phyloP scores from a whole-genome alignment of 2,329 filamentous ascomycete genomes.

The Cercospora janseana region DNA sequence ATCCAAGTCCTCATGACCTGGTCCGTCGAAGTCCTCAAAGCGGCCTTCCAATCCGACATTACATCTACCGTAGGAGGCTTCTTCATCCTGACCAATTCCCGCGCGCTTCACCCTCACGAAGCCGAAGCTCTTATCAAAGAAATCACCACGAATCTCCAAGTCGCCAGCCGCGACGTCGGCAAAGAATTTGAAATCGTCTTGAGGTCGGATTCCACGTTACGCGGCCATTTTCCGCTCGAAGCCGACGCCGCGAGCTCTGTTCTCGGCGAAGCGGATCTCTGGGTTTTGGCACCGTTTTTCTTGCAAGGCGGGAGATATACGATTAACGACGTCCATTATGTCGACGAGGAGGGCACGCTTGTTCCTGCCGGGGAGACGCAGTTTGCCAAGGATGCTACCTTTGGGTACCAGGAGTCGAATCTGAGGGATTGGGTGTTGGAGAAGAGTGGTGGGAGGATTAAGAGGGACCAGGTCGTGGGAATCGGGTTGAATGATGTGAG shows the following conservation, averaged over 20 bases:
- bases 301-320: conserved; percentile 59
- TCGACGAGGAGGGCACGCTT: conserved; percentile 51
- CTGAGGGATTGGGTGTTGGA: conserved; percentile 55
- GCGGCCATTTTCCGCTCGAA: conserved; percentile 58
- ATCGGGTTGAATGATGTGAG: conserved; percentile 52
- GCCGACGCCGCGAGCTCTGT: conserved; percentile 53
- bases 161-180: conserved; percentile 43
- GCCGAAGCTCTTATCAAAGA: conserved; percentile 50
- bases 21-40: conserved; percentile 46
- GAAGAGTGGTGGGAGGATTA: conserved; percentile 50
- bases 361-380: conserved; percentile 55
- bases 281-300: conserved; percentile 60
- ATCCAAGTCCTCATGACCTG: conserved; percentile 57
- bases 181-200: conserved; percentile 56
- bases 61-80: conserved; percentile 45
- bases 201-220: conserved; percentile 56
- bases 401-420: conserved; percentile 57
- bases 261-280: conserved; percentile 52
- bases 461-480: conserved; percentile 42
- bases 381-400: conserved; percentile 58
- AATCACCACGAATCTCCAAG: conserved; percentile 52
- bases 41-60: conserved; percentile 43
- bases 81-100: conserved; percentile 61
- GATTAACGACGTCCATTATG: conserved; percentile 59
- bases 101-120: conserved; percentile 52